Evolutionary conservation across 2,329 filamentous ascomycete species (phyloP).

Genomic region (Botryosphaeria agaves): DNA sequence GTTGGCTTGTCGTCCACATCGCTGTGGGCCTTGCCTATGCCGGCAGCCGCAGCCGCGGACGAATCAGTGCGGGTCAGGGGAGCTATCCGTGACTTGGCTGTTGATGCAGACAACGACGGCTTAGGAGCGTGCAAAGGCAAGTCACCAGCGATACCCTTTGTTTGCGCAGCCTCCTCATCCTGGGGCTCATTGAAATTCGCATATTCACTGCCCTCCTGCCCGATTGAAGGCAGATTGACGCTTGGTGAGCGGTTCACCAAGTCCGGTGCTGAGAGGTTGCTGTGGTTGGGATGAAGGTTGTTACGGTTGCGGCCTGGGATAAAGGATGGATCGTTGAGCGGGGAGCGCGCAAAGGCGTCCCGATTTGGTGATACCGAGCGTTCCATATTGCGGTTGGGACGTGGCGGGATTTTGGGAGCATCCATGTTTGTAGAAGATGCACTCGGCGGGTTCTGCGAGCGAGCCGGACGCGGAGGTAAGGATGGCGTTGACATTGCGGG

Average conservation of each 20-base stretch:
- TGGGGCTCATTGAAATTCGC: constrained; percentile 35
- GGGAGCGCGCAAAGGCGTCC: constrained; percentile 69
- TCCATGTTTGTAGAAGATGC: constrained; percentile 27
- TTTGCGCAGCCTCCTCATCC: constrained; percentile 43
- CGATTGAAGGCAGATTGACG: constrained; percentile 68
- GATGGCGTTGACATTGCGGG: constrained; percentile 33
- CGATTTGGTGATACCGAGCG: constrained; percentile 63
- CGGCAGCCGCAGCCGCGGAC: constrained; percentile 67
- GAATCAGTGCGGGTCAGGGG: constrained; percentile 83
- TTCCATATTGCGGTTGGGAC: constrained; percentile 51
- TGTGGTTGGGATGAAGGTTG: constrained; percentile 11
- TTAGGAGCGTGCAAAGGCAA: constrained; percentile 78
- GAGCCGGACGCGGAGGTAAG: constrained; percentile 45
- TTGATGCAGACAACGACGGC: constrained; percentile 65
- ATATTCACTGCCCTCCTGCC: constrained; percentile 84
- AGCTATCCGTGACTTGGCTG: constrained; percentile 68
- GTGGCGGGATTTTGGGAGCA: constrained; percentile 60
- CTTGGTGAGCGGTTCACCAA: constrained; percentile 48
- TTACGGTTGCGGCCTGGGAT: constrained; percentile 17
- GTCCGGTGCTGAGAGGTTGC: constrained; percentile 19
- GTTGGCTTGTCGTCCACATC: constrained; percentile 29
- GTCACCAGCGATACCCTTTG: constrained; percentile 60
- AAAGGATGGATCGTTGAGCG: constrained; percentile 56
- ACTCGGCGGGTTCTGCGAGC: constrained; percentile 27
- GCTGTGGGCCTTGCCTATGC: constrained; percentile 48